Evolutionary conservation across 495 filamentous ascomycete species (phyloP).

Genomic region (Podospora comata): DNA sequence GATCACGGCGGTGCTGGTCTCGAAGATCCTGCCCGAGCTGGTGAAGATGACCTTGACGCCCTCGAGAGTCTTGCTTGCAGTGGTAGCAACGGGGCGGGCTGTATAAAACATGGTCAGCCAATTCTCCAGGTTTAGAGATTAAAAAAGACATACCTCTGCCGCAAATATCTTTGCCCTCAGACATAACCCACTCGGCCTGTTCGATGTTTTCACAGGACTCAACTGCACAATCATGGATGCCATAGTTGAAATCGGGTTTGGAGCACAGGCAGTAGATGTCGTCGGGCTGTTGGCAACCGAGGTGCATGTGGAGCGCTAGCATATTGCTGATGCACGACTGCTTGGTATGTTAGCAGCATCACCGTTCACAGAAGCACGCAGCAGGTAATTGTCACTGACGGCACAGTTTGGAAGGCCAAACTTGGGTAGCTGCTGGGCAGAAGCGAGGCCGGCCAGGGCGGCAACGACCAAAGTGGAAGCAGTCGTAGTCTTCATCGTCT

Average conservation of each 20-base stretch:
- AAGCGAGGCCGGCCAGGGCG: neutral
- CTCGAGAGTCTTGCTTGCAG: neutral
- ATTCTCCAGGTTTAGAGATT: neutral
- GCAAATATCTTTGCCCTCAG: constrained; percentile 13
- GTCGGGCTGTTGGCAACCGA: constrained; percentile 19
- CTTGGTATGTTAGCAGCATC: neutral
- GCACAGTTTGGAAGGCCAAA: constrained; percentile 14
- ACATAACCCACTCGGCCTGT: neutral
- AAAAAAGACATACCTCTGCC: constrained; percentile 6
- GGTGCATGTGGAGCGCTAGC: constrained; percentile 10
- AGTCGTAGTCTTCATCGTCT: neutral
- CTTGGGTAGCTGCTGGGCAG: neutral
- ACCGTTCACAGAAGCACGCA: neutral
- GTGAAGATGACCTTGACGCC: neutral
- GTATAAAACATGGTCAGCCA: neutral
- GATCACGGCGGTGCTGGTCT: neutral
- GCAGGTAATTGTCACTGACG: constrained; percentile 3
- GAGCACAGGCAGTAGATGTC: constrained; percentile 18
- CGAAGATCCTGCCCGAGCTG: neutral
- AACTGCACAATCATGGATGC: constrained; percentile 21
- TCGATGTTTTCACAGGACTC: constrained; percentile 14
- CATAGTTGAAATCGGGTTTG: constrained; percentile 19
- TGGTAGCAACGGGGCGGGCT: neutral
- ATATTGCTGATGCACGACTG: constrained; percentile 25
- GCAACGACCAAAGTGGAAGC: neutral